These are phyloP conservation scores for Byssochlamys sp. DNA, from an alignment of 2,329 filamentous ascomycete species.

Conservation along the genomic window DNA sequence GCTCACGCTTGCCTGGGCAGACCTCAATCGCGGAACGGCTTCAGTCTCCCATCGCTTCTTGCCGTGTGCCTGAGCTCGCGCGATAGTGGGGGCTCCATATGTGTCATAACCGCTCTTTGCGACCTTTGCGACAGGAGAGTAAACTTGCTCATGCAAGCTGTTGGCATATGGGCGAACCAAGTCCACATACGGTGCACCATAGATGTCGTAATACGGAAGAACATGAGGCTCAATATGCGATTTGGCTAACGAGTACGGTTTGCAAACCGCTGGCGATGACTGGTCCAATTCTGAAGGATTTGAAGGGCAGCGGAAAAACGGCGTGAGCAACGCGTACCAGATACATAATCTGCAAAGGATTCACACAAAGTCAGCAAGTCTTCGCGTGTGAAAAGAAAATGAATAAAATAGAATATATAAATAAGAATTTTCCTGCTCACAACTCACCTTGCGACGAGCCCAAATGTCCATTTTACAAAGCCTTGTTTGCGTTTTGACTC, in stretches of 20 bases:
- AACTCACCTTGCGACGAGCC: slow-evolving; percentile 27
- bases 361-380: slow-evolving; percentile 4
- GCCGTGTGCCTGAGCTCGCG: slow-evolving; percentile 57
- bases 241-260: slow-evolving; percentile 61
- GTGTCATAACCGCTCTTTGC: slow-evolving; percentile 52
- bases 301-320: slow-evolving; percentile 73
- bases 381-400: not conserved
- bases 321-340: slow-evolving; percentile 76
- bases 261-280: slow-evolving; percentile 67
- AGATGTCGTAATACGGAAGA: slow-evolving; percentile 74
- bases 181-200: slow-evolving; percentile 74
- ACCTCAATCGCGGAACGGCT: slow-evolving; percentile 63
- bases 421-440: not conserved
- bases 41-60: slow-evolving; percentile 68
- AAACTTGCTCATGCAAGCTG: slow-evolving; percentile 49
- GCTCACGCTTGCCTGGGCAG: slow-evolving; percentile 52
- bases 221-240: slow-evolving; percentile 64
- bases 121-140: slow-evolving; percentile 58
- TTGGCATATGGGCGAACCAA: slow-evolving; percentile 62
- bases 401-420: too few relatives aligned
- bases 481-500: slow-evolving; percentile 11
- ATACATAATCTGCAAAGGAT: slow-evolving; percentile 53
- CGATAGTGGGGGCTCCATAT: slow-evolving; percentile 65
- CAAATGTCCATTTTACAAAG: slow-evolving; percentile 25
- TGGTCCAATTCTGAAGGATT: slow-evolving; percentile 58